A percentile compares a stretch with the other conserved stretches of the same genome.
These are phyloP conservation scores for Spiromastix sp. DNA, from an alignment of 2,329 filamentous ascomycete genomes.

Conservation along the genomic window DNA sequence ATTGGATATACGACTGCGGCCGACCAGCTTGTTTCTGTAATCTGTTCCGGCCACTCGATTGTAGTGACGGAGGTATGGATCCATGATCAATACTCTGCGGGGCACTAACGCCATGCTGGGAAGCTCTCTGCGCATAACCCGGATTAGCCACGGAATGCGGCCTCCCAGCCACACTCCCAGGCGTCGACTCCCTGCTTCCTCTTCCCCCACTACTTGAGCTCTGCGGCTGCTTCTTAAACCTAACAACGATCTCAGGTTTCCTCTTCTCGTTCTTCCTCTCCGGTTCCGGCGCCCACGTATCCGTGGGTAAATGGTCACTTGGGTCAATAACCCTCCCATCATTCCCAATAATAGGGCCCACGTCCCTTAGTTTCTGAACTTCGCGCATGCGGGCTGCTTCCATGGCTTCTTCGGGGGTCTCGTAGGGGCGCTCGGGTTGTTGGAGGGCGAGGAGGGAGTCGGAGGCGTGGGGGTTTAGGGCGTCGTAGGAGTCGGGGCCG, in stretches of 20 bases:
- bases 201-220: slow-evolving; percentile 12
- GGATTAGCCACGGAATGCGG: slow-evolving; percentile 22
- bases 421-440: slow-evolving; percentile 26
- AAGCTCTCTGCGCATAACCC: slow-evolving; percentile 11
- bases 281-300: slow-evolving; percentile 57
- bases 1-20: slow-evolving; percentile 6
- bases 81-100: too few species aligned
- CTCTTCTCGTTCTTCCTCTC: slow-evolving; percentile 47
- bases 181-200: slow-evolving; percentile 12
- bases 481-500: slow-evolving; percentile 51
- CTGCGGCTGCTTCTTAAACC: slow-evolving; percentile 32
- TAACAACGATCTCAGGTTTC: slow-evolving; percentile 39
- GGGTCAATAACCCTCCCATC: slow-evolving; percentile 56
- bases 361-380: slow-evolving; percentile 29
- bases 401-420: slow-evolving; percentile 28
- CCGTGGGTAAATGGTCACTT: slow-evolving; percentile 53
- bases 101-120: slow-evolving; percentile 18
- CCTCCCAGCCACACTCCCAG: slow-evolving; percentile 12
- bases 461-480: slow-evolving; percentile 42
- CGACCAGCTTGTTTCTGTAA: slow-evolving; percentile 9
- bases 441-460: slow-evolving; percentile 21
- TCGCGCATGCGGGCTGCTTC: slow-evolving; percentile 29
- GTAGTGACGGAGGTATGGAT: slow-evolving; percentile 9
- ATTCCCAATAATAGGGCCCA: slow-evolving; percentile 52
- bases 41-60: slow-evolving; percentile 8